phyloP scores from a whole-genome alignment of 2,329 filamentous ascomycete genomes.

The Paracoccidioides brasiliensis region DNA sequence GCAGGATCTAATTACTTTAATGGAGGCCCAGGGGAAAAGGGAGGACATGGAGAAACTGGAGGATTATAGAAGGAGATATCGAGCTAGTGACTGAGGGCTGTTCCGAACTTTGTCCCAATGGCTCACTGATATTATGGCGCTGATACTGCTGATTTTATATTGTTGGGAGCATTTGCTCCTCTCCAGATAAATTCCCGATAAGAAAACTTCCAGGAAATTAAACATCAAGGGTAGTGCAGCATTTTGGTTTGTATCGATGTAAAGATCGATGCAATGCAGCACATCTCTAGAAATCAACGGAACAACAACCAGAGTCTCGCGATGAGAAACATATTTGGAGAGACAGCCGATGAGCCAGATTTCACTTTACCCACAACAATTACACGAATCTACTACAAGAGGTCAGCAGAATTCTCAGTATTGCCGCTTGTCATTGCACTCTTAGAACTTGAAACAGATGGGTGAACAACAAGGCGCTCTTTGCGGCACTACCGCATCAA shows the following conservation, averaged over 20 bases:
- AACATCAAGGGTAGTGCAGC: not conserved
- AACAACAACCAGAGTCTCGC: too few species aligned
- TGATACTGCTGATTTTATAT: not conserved
- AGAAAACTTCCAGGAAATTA: too few species aligned
- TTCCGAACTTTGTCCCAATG: not conserved
- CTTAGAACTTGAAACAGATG: too few species aligned
- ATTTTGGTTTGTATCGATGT: not conserved
- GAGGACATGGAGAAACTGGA: conserved; percentile 55
- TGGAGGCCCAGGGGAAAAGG: conserved; percentile 48
- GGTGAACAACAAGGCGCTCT: too few species aligned
- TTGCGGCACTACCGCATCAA: too few species aligned
- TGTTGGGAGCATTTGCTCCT: not conserved
- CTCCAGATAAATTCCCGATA: too few species aligned
- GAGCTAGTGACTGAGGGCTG: conserved; percentile 15
- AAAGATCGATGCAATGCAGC: not conserved
- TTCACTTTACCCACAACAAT: too few species aligned
- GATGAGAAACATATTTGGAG: too few species aligned
- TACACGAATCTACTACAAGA: too few species aligned
- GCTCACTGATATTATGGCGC: not conserved
- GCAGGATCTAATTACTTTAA: conserved; percentile 64
- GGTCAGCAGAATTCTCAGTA: too few species aligned
- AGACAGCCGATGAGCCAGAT: too few species aligned
- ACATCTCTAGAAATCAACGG: not conserved
- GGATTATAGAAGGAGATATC: conserved; percentile 50
- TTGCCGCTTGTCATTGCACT: too few species aligned